Evolutionary conservation across 257 asterid genomes (phyloP).

Genomic region (Ocimum tenuiflorum): DNA sequence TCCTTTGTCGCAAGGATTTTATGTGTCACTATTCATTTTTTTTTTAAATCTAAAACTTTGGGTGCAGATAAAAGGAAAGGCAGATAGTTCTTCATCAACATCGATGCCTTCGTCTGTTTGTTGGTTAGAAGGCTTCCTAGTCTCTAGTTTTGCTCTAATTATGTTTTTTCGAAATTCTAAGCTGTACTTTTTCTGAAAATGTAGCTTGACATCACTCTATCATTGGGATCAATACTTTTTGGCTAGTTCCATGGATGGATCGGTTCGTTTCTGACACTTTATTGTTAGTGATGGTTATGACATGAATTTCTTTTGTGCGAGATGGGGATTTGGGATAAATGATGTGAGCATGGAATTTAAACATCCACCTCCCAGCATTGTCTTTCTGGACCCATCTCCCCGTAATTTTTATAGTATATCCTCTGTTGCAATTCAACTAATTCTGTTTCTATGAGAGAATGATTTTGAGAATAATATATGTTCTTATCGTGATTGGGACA

Average conservation of each 20-base stretch:
- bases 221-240: conserved; percentile 66
- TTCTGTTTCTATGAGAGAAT: not conserved
- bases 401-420: not conserved
- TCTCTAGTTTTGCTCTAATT: not conserved
- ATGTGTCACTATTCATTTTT: not conserved
- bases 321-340: not conserved
- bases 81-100: conserved; percentile 20
- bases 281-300: not conserved
- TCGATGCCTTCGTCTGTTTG: conserved; percentile 80
- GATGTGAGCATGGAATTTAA: not conserved
- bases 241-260: conserved; percentile 99
- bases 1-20: not conserved
- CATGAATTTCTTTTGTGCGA: not conserved
- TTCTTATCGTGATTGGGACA: no score
- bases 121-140: conserved; percentile 47
- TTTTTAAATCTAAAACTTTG: not conserved
- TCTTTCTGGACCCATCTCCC: not conserved
- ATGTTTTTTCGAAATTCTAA: conserved; percentile 31
- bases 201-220: conserved; percentile 64
- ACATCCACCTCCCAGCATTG: not conserved
- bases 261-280: conserved; percentile 49
- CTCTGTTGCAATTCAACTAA: not conserved
- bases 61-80: conserved; percentile 47
- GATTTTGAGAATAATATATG: not conserved
- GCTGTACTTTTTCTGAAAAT: conserved; percentile 27